Evolutionary conservation across 495 filamentous ascomycete genomes (phyloP), one percentile per base, ranked within the genome.

Genomic region (Cairneyella variabilis): DNA sequence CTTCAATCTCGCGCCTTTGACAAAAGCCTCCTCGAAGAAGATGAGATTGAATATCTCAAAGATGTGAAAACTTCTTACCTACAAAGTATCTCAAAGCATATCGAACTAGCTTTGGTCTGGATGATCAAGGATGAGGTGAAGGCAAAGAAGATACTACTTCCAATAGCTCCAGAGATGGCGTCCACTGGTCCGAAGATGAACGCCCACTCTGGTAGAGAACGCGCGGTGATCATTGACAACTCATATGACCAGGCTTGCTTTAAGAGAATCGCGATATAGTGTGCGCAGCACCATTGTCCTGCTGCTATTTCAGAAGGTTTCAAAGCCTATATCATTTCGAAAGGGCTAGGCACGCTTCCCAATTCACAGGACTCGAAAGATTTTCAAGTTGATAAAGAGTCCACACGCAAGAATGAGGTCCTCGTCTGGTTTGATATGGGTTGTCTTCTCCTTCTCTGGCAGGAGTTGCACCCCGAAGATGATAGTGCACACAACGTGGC

Each of bases 241-340:
- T 57, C 54, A 1, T 51, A 51, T 57, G 51, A 51, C 20, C 54
- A 51, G 22, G 40, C 38, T 12, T 57, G 46, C 46, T 57, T 41
- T 41, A 30, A 20, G 17, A 36, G 28, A 12, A 18, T 57, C 8
- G 48, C 54, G 1, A 32, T 57, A 2, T 57, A 48, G 54, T 57
- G 38, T 51, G 48, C 46, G 32, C 44, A 51, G 28, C 44, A 41
- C 16, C 23, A 57, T 28, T 57, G 54, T 39, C 39, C 37, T n/a
- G 22, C 30, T 12, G 53, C 43, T 23, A 49, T 48, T 11, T 41
- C 45, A 30, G 18, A 30, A 4, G 43, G 48, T 17, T 36, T 54
- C 26, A 43, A 23, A 34, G 18, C 32, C 10, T 14, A 26, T 3
- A 42, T 49, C 17, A 32, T 56, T n/a, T 43, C 32, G 16, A 34